Percentiles rank a stretch among this genome's conserved stretches.
phyloP scores from a whole-genome alignment of 192 early-diverging fungal species.

The Coemansia sp. region DNA sequence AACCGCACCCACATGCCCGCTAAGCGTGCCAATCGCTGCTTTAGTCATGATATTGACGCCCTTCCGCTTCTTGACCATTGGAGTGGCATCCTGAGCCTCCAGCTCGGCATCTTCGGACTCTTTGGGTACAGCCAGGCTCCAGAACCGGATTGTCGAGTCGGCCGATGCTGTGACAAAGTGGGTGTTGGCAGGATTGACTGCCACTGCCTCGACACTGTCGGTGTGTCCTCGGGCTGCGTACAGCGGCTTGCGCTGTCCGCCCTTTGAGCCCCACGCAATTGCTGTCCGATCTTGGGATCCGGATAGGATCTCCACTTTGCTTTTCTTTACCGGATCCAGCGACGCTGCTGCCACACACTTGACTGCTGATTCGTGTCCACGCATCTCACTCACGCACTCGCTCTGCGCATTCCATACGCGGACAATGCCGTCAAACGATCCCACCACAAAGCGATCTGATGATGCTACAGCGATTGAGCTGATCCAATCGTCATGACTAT shows the following conservation, averaged over 20 bases:
- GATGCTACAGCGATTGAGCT: conserved; percentile 60
- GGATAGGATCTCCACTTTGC: conserved; percentile 54
- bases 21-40: conserved; percentile 51
- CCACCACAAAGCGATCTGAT: conserved; percentile 62
- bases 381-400: conserved; percentile 64
- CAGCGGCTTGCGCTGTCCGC: conserved; percentile 48
- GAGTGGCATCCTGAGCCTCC: conserved; percentile 16
- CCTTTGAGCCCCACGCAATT: conserved; percentile 63
- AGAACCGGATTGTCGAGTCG: conserved; percentile 79
- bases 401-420: conserved; percentile 80
- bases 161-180: conserved; percentile 65
- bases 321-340: conserved; percentile 35
- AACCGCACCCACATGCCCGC: conserved; percentile 79
- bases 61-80: conserved; percentile 39
- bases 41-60: conserved; percentile 25
- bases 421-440: conserved; percentile 81
- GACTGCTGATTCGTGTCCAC: conserved; percentile 69
- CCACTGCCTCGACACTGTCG: conserved; percentile 74
- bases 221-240: conserved; percentile 81
- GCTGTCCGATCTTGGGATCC: conserved; percentile 68
- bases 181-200: conserved; percentile 57
- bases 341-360: conserved; percentile 70
- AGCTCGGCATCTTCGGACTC: conserved; percentile 49
- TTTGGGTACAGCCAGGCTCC: conserved; percentile 63
- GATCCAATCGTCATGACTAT: conserved; percentile 96